Evolutionary conservation across 768 basidiomycete species (phyloP).

Genomic region (Termitomyces sp.): DNA sequence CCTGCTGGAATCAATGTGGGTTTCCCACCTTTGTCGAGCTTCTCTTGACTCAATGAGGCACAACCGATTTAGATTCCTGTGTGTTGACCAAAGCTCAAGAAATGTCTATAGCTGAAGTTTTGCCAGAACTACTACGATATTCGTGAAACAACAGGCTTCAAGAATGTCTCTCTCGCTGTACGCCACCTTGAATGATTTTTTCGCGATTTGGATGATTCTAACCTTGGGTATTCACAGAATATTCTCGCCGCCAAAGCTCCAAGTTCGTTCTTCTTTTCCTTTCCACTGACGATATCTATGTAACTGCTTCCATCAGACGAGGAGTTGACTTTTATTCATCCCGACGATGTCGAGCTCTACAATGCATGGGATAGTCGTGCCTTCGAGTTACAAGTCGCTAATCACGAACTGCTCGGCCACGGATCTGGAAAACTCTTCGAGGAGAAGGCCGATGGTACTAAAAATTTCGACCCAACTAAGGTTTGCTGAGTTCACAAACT

Average conservation of each 20-base stretch:
- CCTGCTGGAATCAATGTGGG: constrained; percentile 81
- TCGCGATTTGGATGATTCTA: not conserved
- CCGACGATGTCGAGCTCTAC: constrained; percentile 69
- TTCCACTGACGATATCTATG: not conserved
- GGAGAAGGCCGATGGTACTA: constrained; percentile 67
- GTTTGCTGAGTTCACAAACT: constrained; percentile 20
- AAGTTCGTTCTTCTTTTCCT: constrained; percentile 34
- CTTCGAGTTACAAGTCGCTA: constrained; percentile 87
- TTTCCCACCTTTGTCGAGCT: not conserved
- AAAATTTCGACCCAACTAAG: constrained; percentile 77
- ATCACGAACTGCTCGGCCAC: constrained; percentile 85
- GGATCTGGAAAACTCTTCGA: constrained; percentile 82
- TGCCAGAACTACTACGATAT: constrained; percentile 76
- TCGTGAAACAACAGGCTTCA: constrained; percentile 78
- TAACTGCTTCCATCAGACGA: constrained; percentile 44
- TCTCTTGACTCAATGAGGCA: not conserved
- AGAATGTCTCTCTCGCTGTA: constrained; percentile 82
- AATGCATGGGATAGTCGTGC: constrained; percentile 73
- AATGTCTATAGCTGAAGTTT: not conserved
- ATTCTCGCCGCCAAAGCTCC: constrained; percentile 86
- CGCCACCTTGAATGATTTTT: constrained; percentile 17
- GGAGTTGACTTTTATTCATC: constrained; percentile 76
- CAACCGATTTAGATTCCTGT: constrained; percentile 53
- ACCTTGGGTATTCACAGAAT: constrained; percentile 40
- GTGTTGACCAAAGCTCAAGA: constrained; percentile 15